Evolutionary conservation across 495 filamentous ascomycete genomes (phyloP), one percentile per base, ranked within the genome.

Genomic region (Polyplosphaeria fusca): DNA sequence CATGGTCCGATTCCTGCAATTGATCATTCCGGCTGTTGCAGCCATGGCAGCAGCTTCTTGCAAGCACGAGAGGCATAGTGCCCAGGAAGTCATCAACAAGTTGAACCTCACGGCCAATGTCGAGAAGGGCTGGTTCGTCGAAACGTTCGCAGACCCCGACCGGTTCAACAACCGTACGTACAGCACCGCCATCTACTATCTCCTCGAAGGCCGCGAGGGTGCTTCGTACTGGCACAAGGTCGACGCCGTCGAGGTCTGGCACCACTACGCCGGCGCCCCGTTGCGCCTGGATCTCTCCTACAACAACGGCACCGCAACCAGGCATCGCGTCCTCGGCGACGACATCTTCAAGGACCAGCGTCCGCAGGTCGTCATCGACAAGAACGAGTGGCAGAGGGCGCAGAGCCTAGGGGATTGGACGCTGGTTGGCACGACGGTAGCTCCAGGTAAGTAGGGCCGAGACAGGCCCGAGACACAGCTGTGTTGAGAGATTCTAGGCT

Each of bases 181-280:
- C 55, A 77, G 72, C 69, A 79, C 77, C 1, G 71, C 64, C 26
- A 78, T 77, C 30, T 79, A 77, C 61, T 79, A 77, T 52, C 69
- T 78, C 19, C 75, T 79, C 38, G 71, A 77, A 46, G 73, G 75
- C 40, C 19, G 58, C 9, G 64, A 30, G 9, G 38, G 43, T n/a
- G 18, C 25, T 1, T 78, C 77, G 1, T 57, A 63, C 43, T 79
- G 76, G 77, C 77, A 79, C 52, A 65, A 68, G 32, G 69, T 79
- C 22, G 76, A 79, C 58, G 69, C 72, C 19, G 67, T 61, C 51
- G 76, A 79, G 59, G 57, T 76, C 27, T 79, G 75, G 76, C 77
- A 79, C 57, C 75, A 73, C 61, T 78, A 78, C 41, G 74, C 72
- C 27, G 77, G 77, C 22, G 73, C 75, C 16, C 75, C 75, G 7